Percentiles rank a stretch among this genome's conserved stretches.
Conservation (phyloP, 768 basidiomycete genomes). For the Leccinum arenicola region DNA sequence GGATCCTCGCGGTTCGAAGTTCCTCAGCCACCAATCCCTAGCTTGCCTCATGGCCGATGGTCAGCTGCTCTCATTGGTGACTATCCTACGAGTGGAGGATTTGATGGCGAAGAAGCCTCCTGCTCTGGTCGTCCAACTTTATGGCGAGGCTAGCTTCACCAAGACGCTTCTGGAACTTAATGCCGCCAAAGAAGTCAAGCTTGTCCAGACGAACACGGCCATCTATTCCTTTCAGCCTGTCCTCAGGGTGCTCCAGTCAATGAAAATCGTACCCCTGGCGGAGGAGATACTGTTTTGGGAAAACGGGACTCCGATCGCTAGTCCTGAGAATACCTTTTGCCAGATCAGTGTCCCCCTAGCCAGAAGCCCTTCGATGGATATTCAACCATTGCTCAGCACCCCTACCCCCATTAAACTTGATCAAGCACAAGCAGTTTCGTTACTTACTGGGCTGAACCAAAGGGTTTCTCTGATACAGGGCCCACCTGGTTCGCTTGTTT, state of each 20-base stretch:
- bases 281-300: constrained; percentile 57
- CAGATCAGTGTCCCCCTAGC: constrained; percentile 31
- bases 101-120: constrained; percentile 48
- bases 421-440: constrained; percentile 40
- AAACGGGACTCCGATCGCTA: constrained; percentile 15
- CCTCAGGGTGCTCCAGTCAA: constrained; percentile 52
- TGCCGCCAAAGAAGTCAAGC: constrained; percentile 33
- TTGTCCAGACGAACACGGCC: constrained; percentile 59
- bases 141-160: constrained; percentile 38
- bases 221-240: constrained; percentile 64
- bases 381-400: constrained; percentile 38
- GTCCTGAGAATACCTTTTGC: constrained; percentile 5
- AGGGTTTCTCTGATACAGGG: constrained; percentile 64
- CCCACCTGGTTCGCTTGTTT: constrained; percentile 54
- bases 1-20: constrained; percentile 31
- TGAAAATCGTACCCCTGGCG: constrained; percentile 42
- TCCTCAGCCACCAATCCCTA: constrained; percentile 53
- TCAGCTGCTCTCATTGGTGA: constrained; percentile 51
- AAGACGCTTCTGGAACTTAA: constrained; percentile 42
- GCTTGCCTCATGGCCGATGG: constrained; percentile 49
- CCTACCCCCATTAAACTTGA: constrained; percentile 48
- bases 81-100: constrained; percentile 52
- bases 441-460: constrained; percentile 55
- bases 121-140: constrained; percentile 50
- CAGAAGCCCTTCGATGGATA: constrained; percentile 37